A percentile compares a stretch with the other conserved stretches of the same genome.
Conservation (phyloP, 1,284 basidiomycete species). For the Ganoderma meredithae region DNA sequence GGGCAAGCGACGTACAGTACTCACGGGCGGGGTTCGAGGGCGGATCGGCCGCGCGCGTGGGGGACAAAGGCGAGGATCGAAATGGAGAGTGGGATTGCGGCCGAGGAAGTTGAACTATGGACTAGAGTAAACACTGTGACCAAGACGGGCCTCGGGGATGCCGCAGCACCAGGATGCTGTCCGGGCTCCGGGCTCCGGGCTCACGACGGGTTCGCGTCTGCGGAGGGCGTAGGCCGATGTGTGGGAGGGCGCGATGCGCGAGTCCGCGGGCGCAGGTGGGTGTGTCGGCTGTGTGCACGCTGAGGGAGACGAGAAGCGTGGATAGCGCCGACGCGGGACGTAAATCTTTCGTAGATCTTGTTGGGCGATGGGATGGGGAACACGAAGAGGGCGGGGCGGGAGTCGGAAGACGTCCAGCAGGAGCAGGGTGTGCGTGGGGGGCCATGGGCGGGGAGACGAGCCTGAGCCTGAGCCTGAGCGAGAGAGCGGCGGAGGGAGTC, state of each 20-base stretch:
- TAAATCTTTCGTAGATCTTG: slow-evolving; percentile 1
- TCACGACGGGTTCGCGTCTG: neutral
- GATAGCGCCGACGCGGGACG: neutral
- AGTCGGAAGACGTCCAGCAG: neutral
- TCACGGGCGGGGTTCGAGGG: neutral
- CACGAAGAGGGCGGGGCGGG: neutral
- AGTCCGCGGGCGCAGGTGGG: neutral
- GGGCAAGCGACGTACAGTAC: neutral
- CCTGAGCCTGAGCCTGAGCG: slow-evolving; percentile 4
- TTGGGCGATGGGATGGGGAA: neutral
- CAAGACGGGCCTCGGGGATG: neutral
- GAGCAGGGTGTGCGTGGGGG: neutral
- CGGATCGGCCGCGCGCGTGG: neutral
- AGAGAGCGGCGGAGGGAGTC: neutral
- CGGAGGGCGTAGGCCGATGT: neutral
- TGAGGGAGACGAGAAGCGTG: neutral
- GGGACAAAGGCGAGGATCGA: neutral
- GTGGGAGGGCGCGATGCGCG: neutral
- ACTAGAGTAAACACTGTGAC: neutral
- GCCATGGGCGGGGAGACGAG: neutral
- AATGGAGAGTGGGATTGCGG: neutral
- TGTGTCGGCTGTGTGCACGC: neutral
- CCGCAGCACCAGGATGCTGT: neutral
- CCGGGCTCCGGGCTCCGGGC: neutral
- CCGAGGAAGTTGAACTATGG: neutral